Evolutionary conservation across 352 stramenopile genomes (phyloP), one percentile per base, ranked within the genome.

Genomic region (Pythium monospermum): DNA sequence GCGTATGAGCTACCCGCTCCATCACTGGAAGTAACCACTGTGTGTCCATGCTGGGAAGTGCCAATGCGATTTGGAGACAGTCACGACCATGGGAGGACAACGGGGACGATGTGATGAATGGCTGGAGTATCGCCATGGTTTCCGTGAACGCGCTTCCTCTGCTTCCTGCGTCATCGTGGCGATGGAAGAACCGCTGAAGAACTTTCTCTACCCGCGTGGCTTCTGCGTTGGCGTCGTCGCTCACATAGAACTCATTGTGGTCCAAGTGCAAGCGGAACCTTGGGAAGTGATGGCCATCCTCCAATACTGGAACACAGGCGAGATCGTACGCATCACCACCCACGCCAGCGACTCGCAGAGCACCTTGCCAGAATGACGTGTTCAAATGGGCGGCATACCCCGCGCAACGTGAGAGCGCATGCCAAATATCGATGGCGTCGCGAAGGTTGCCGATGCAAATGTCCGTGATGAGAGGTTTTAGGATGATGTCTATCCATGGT

Each of bases 1-100:
- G n/a, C n/a, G n/a, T n/a, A n/a, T n/a, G n/a, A n/a, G n/a, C n/a
- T n/a, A n/a, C n/a, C n/a, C n/a, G n/a, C 1, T 21, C n/a, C 1
- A 59, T 38, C 0, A 28, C 19, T 18, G 42, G 52, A 0, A 59
- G 22, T 13, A 59, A 42, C 35, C 43, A 59, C 28, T 37, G 42
- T 15, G 52, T 53, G 22, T 59, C 52, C 43, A 59, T 53, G 18
- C 52, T 59, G 2, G 52, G 52, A 3, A 59, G 27, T 15, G 35
- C 21, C 10, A 59, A 12, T n/a, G 43, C 52, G 1, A 59, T 23
- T 19, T 48, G 16, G 5, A 59, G 2, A n/a, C n/a, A n/a, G n/a
- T n/a, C n/a, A n/a, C n/a, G n/a, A n/a, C n/a, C n/a, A n/a, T n/a
- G n/a, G n/a, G n/a, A n/a, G n/a, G n/a, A n/a, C n/a, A n/a, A n/a